Evolutionary conservation across 148 eudicot species (phyloP).

Genomic region (Beta vulgaris): DNA sequence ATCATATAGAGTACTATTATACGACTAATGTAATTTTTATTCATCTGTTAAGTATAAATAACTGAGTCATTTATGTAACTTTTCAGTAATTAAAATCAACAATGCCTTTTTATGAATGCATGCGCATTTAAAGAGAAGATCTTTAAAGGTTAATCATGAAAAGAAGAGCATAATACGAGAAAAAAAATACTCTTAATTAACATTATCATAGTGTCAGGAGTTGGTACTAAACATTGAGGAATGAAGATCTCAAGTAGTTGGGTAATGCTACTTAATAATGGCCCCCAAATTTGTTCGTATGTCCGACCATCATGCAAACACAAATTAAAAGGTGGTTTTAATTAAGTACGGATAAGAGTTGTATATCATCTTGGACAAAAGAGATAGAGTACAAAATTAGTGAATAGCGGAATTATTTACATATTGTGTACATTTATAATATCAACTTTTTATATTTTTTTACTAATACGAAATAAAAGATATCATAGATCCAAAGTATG

Average conservation of each 20-base stretch:
- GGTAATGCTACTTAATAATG: conserved; percentile 7
- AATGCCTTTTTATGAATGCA: conserved; percentile 21
- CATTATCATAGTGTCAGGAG: conserved; percentile 14
- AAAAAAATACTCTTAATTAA: conserved; percentile 4
- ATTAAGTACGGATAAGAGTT: background rate
- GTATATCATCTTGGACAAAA: background rate
- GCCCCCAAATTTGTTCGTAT: conserved; percentile 2
- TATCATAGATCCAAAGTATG: too few species aligned
- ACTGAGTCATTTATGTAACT: conserved; percentile 2
- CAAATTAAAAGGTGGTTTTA: background rate
- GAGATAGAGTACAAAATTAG: background rate
- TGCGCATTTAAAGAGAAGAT: conserved; percentile 20
- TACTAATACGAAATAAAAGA: too few species aligned
- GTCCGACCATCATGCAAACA: conserved; percentile 16
- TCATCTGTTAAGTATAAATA: background rate
- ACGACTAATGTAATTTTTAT: background rate
- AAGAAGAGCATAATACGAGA: conserved; percentile 20
- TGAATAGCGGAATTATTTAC: too few species aligned
- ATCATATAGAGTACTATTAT: too few species aligned
- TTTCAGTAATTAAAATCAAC: conserved; percentile 18
- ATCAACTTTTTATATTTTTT: too few species aligned
- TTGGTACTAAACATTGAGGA: background rate
- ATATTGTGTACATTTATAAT: too few species aligned
- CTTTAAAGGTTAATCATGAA: conserved; percentile 20
- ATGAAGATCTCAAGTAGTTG: conserved; percentile 8